A percentile compares a stretch with the other conserved stretches of the same genome.
phyloP scores from a whole-genome alignment of 371 early-diverging fungal species.

The Saksenaea oblongispora region DNA sequence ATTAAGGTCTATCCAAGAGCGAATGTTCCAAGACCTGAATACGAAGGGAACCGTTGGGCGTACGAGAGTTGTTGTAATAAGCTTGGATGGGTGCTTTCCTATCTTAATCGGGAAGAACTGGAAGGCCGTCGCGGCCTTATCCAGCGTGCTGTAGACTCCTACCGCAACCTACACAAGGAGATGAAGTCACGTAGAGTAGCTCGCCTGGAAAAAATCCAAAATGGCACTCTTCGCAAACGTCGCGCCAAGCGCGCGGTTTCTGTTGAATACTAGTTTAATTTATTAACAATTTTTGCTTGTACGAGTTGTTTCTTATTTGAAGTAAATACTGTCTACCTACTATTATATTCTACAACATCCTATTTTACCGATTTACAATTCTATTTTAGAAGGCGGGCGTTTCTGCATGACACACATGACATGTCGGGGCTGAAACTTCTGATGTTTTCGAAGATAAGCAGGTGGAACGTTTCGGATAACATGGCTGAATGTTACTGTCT shows the following conservation, averaged over 20 bases:
- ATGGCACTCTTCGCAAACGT: constrained; percentile 66
- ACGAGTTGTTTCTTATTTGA: background rate
- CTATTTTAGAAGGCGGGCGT: background rate
- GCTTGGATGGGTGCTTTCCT: constrained; percentile 86
- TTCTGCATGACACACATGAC: background rate
- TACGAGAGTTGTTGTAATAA: constrained; percentile 89
- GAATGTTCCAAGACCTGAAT: constrained; percentile 59
- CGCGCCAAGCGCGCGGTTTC: constrained; percentile 13
- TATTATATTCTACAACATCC: background rate
- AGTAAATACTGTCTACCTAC: background rate
- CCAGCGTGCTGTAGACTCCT: constrained; percentile 91
- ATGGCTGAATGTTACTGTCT: too few relatives aligned
- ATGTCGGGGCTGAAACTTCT: background rate
- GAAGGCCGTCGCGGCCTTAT: constrained; percentile 83
- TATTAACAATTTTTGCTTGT: background rate
- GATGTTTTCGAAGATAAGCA: background rate
- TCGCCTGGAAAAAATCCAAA: constrained; percentile 72
- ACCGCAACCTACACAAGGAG: constrained; percentile 81
- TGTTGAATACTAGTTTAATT: constrained; percentile 1
- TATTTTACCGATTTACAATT: too few relatives aligned
- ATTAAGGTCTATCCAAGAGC: constrained; percentile 81
- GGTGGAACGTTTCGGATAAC: background rate
- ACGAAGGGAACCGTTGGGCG: constrained; percentile 87
- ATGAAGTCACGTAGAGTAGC: constrained; percentile 74
- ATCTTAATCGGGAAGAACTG: constrained; percentile 76